Conservation (phyloP, 1,284 basidiomycete genomes). For the Sanghuangporus weigelae region DNA sequence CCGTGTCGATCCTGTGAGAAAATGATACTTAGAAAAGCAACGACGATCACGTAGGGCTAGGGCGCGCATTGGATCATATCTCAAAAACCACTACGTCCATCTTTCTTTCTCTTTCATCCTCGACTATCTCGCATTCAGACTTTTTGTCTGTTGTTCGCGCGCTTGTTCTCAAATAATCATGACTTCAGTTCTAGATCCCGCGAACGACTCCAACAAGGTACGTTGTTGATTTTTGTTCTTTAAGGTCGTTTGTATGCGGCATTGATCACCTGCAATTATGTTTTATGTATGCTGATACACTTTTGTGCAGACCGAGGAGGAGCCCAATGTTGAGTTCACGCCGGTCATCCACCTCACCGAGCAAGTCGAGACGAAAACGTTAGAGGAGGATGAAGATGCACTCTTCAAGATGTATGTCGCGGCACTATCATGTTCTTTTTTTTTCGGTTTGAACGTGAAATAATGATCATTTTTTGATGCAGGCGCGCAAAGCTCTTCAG, state of each 20-base stretch:
- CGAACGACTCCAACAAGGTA: constrained; percentile 13
- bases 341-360: constrained; percentile 97
- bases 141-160: background rate
- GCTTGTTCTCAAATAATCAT: constrained; percentile 5
- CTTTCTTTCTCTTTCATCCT: background rate
- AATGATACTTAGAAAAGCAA: background rate
- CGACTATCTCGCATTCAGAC: background rate
- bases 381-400: constrained; percentile 92
- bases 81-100: background rate
- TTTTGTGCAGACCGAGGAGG: constrained; percentile 58
- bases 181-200: constrained; percentile 16
- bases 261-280: constrained; percentile 8
- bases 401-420: constrained; percentile 91
- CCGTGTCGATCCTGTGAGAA: background rate
- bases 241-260: background rate
- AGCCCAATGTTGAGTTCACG: constrained; percentile 90
- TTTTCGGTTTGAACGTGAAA: background rate
- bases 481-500: constrained; percentile 99
- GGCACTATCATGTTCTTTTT: constrained; percentile 20
- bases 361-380: constrained; percentile 91
- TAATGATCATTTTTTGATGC: constrained; percentile 17
- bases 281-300: background rate
- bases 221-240: background rate
- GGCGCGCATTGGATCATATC: background rate
- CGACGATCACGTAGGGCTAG: constrained; percentile 2